Percentiles rank a stretch among this genome's conserved stretches.
phyloP scores from a whole-genome alignment of 257 asterid species.

The Solanum peruvianum region DNA sequence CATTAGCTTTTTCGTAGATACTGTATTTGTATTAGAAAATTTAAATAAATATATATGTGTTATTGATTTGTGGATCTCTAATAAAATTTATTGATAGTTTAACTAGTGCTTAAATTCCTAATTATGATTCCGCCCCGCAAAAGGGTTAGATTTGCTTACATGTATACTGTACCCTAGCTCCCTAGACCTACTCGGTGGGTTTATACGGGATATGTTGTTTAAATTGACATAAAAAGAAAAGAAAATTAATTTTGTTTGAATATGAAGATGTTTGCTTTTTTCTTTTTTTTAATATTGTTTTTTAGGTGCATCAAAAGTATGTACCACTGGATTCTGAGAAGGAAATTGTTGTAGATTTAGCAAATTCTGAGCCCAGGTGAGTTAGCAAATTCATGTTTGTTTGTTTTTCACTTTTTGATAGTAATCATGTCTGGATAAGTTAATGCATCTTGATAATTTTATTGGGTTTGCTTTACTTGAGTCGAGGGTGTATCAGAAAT shows the following conservation, averaged over 20 bases:
- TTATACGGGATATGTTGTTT: neutral
- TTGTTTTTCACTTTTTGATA: neutral
- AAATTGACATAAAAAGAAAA: neutral
- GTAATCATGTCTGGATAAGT: neutral
- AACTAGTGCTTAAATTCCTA: rapidly evolving
- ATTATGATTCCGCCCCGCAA: rapidly evolving
- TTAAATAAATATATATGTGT: too few relatives aligned
- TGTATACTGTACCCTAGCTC: neutral
- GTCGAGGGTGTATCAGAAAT: rapidly evolving
- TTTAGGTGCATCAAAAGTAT: conserved; percentile 42
- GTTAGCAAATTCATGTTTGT: neutral
- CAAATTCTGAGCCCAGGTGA: conserved; percentile 28
- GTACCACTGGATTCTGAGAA: conserved; percentile 46
- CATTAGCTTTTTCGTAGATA: too few relatives aligned
- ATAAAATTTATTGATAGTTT: too few relatives aligned
- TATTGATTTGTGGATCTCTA: neutral
- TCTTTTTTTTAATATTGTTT: neutral
- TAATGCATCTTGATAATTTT: neutral
- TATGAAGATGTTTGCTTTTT: neutral
- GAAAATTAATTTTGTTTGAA: neutral
- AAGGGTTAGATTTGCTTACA: neutral
- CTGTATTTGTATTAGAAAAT: neutral
- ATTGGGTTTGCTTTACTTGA: neutral
- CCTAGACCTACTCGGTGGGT: neutral
- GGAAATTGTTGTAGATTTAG: conserved; percentile 15